Evolutionary conservation across 148 eudicot genomes (phyloP).

Genomic region (Rhododendron williamsianum): DNA sequence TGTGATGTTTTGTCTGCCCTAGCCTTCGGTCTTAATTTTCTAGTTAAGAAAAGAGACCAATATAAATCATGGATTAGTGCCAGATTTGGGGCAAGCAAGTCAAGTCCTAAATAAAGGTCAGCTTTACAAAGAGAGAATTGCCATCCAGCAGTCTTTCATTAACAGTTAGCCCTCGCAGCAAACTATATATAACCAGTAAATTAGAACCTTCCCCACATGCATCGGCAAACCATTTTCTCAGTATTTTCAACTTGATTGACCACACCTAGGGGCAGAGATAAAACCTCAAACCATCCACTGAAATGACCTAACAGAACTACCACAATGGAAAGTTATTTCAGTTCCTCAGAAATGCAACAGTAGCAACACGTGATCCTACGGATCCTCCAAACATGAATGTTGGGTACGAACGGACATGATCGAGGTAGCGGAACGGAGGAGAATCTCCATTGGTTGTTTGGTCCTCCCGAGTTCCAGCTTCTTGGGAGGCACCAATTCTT

Average conservation of each 20-base stretch:
- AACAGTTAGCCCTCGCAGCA: neutral
- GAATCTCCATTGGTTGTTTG: conserved; percentile 21
- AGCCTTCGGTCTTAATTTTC: neutral
- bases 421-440: conserved; percentile 56
- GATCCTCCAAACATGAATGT: conserved; percentile 97
- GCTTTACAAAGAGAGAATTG: neutral
- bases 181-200: neutral
- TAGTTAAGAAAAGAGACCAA: too few species aligned
- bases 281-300: neutral
- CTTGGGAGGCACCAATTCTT: conserved; percentile 29
- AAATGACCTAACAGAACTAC: neutral
- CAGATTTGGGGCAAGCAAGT: neutral
- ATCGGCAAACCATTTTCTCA: neutral
- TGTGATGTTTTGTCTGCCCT: neutral
- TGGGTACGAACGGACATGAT: conserved; percentile 81
- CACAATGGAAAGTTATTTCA: conserved; percentile 11
- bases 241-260: neutral
- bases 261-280: neutral
- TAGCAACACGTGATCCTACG: conserved; percentile 83
- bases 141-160: neutral
- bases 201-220: neutral
- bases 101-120: neutral
- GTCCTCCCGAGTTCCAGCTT: conserved; percentile 23
- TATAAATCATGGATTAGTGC: neutral
- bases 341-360: conserved; percentile 81